phyloP scores from a whole-genome alignment of 2,329 filamentous ascomycete genomes.

The Pseudogymnoascus sp. region DNA sequence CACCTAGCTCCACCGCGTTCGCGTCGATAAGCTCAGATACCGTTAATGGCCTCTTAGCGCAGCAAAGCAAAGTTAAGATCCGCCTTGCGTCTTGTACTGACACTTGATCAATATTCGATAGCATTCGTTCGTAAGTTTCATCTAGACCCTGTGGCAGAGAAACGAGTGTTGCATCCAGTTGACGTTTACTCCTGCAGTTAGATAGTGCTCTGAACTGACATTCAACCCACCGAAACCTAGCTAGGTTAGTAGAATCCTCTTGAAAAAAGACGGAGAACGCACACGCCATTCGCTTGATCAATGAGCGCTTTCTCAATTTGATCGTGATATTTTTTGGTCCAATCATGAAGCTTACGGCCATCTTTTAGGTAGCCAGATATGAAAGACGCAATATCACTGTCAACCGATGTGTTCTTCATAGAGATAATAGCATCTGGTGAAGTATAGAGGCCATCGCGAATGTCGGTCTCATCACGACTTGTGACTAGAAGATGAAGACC shows the following conservation, averaged over 20 bases:
- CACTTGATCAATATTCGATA: slow-evolving; percentile 22
- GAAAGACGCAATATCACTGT: slow-evolving; percentile 27
- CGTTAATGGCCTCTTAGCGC: too few relatives aligned
- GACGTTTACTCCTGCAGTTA: slow-evolving; percentile 15
- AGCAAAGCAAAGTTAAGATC: not conserved
- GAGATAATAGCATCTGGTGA: slow-evolving; percentile 18
- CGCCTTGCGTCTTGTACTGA: slow-evolving; percentile 14
- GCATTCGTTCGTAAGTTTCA: slow-evolving; percentile 31
- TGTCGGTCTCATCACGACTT: slow-evolving; percentile 30
- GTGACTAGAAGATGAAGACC: slow-evolving; percentile 29
- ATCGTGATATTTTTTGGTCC: slow-evolving; percentile 19
- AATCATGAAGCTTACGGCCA: slow-evolving; percentile 22
- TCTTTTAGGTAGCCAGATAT: slow-evolving; percentile 22
- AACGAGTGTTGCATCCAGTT: slow-evolving; percentile 24
- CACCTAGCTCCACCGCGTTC: too few relatives aligned
- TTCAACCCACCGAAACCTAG: slow-evolving; percentile 32
- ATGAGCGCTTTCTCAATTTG: slow-evolving; percentile 25
- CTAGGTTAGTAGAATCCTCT: slow-evolving; percentile 14
- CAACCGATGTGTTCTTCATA: slow-evolving; percentile 17
- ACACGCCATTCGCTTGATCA: slow-evolving; percentile 28
- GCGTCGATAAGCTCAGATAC: too few relatives aligned
- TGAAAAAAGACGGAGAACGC: slow-evolving; percentile 21
- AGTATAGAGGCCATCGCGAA: slow-evolving; percentile 19
- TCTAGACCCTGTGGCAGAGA: slow-evolving; percentile 29
- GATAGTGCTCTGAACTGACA: slow-evolving; percentile 29